Evolutionary conservation across 2,329 filamentous ascomycete genomes (phyloP).

Genomic region (Cordyceps fumosorosea): DNA sequence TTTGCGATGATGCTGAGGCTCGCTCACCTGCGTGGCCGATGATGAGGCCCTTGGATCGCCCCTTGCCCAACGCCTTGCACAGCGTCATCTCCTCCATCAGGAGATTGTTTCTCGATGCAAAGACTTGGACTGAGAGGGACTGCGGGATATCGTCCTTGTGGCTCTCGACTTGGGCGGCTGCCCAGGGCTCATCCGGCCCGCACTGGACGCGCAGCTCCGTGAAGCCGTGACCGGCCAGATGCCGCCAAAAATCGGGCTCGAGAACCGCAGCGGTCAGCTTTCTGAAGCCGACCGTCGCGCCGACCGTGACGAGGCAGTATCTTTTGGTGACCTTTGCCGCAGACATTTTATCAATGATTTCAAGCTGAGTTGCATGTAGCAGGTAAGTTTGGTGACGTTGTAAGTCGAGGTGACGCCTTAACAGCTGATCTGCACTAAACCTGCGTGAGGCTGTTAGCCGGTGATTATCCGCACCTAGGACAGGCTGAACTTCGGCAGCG

Average conservation of each 20-base stretch:
- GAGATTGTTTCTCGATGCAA: constrained; percentile 28
- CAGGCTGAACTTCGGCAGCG: constrained; percentile 9
- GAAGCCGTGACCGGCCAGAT: constrained; percentile 55
- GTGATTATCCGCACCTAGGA: neutral
- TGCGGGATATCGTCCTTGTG: constrained; percentile 20
- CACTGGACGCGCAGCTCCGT: constrained; percentile 74
- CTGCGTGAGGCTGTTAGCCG: constrained; percentile 1
- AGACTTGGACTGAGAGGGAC: constrained; percentile 23
- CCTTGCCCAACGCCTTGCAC: constrained; percentile 41
- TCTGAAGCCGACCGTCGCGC: constrained; percentile 81
- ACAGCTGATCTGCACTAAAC: constrained; percentile 13
- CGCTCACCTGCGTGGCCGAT: constrained; percentile 80
- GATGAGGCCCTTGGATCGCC: constrained; percentile 59
- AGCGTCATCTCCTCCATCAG: constrained; percentile 44
- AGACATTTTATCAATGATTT: constrained; percentile 1
- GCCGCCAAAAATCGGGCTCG: constrained; percentile 52
- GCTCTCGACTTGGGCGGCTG: constrained; percentile 18
- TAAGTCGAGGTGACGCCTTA: constrained; percentile 6
- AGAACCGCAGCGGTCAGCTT: constrained; percentile 63
- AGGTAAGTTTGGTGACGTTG: neutral
- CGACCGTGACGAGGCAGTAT: constrained; percentile 79
- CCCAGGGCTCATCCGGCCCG: constrained; percentile 54
- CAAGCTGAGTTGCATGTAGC: neutral
- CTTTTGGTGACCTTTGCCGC: constrained; percentile 16
- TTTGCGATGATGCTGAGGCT: neutral